Percentiles rank a stretch among this genome's conserved stretches.
These are phyloP conservation scores for Aureobasidium sp. DNA, from an alignment of 2,329 filamentous ascomycete genomes.

Conservation along the genomic window DNA sequence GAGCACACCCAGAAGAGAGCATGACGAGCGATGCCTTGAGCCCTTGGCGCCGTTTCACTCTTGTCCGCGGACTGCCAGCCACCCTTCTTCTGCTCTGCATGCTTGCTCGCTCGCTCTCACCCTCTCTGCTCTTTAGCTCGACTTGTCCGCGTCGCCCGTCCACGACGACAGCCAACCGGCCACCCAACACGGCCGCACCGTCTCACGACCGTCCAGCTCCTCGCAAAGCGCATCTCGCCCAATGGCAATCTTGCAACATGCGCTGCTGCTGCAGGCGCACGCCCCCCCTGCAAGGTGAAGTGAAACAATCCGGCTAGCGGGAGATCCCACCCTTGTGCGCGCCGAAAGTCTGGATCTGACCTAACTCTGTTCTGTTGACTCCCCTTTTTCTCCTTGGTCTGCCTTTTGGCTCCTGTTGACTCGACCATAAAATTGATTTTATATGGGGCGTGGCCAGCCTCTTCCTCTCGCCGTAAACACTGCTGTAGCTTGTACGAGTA, in stretches of 20 bases:
- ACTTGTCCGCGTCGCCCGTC: neutral
- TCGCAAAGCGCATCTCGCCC: neutral
- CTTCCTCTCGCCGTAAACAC: neutral
- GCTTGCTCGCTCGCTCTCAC: too few relatives aligned
- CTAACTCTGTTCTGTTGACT: conserved; percentile 8
- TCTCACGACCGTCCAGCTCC: neutral
- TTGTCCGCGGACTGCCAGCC: neutral
- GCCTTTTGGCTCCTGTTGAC: neutral
- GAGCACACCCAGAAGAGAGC: neutral
- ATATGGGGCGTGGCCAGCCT: neutral
- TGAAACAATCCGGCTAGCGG: conserved; percentile 13
- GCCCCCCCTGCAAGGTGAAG: conserved; percentile 6
- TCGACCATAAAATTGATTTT: neutral
- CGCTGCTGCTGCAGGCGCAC: conserved; percentile 8
- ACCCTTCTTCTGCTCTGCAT: neutral
- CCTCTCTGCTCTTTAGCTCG: too few relatives aligned
- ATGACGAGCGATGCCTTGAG: neutral
- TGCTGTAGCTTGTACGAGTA: neutral
- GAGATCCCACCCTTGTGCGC: conserved; percentile 6
- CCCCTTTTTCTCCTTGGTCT: conserved; percentile 5
- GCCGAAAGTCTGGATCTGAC: conserved; percentile 6
- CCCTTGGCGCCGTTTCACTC: conserved; percentile 11
- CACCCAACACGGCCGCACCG: neutral
- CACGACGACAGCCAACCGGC: neutral
- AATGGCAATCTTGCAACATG: conserved; percentile 11